These are phyloP conservation scores for Galerina marginata DNA, from an alignment of 768 basidiomycete genomes.

Conservation along the genomic window DNA sequence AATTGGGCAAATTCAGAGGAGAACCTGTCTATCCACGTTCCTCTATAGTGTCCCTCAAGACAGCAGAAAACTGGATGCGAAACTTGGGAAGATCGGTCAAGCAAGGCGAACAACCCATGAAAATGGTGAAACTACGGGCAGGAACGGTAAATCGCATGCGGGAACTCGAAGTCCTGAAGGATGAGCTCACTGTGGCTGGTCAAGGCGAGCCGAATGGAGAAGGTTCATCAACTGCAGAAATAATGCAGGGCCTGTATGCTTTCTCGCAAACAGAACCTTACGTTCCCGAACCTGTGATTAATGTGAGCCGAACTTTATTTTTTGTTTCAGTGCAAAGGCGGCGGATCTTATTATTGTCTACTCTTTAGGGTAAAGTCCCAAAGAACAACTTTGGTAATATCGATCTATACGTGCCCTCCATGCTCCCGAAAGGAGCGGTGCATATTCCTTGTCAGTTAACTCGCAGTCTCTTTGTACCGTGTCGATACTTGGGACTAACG, in stretches of 20 bases:
- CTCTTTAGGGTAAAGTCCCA: conserved; percentile 81
- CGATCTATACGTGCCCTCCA: conserved; percentile 92
- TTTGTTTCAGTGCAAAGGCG: neutral
- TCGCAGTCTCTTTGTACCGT: neutral
- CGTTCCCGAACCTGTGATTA: conserved; percentile 76
- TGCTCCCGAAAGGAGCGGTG: conserved; percentile 87
- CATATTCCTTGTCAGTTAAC: conserved; percentile 86
- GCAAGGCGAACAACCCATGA: conserved; percentile 82
- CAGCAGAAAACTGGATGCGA: conserved; percentile 95
- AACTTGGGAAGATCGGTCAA: conserved; percentile 73
- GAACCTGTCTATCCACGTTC: conserved; percentile 90
- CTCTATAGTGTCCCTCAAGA: conserved; percentile 84
- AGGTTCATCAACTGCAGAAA: conserved; percentile 39
- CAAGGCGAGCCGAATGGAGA: conserved; percentile 39
- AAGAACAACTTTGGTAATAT: conserved; percentile 98
- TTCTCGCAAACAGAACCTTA: conserved; percentile 85
- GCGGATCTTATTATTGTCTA: neutral
- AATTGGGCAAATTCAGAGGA: conserved; percentile 91
- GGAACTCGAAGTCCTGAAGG: conserved; percentile 58
- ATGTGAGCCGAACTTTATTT: conserved; percentile 58
- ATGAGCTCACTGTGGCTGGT: conserved; percentile 47
- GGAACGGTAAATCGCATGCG: conserved; percentile 80
- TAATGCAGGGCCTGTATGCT: conserved; percentile 89
- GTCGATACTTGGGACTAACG: neutral
- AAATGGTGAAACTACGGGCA: conserved; percentile 85